These are phyloP conservation scores for Smithsoniella earleae DNA, from an alignment of 163 green algal genomes.

Conservation along the genomic window DNA sequence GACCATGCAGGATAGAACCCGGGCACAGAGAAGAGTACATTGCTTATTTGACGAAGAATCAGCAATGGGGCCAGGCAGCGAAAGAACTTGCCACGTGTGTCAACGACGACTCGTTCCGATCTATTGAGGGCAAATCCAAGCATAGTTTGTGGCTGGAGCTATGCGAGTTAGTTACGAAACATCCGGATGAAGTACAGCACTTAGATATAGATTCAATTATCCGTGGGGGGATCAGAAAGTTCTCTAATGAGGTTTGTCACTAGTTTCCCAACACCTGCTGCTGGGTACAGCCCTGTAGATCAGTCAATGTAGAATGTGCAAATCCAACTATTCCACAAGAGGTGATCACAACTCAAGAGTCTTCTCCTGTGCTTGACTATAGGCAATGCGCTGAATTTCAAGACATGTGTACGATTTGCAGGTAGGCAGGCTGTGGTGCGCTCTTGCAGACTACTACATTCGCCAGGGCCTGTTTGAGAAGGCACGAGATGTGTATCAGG, in stretches of 20 bases:
- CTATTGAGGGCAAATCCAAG: constrained; percentile 83
- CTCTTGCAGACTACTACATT: constrained; percentile 96
- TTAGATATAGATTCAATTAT: constrained; percentile 92
- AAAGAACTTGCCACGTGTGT: constrained; percentile 63
- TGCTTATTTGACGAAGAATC: constrained; percentile 70
- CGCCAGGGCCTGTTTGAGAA: constrained; percentile 84
- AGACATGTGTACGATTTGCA: constrained; percentile 40
- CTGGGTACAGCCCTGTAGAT: background rate
- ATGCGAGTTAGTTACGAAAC: constrained; percentile 90
- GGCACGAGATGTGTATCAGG: constrained; percentile 93
- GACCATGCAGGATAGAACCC: constrained; percentile 71
- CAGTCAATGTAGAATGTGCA: background rate
- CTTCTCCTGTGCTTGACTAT: background rate
- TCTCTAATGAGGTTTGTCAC: constrained; percentile 57
- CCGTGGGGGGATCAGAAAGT: constrained; percentile 78
- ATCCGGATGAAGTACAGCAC: constrained; percentile 59
- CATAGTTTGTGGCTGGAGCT: constrained; percentile 98
- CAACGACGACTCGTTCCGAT: constrained; percentile 84
- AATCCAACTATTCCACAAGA: background rate
- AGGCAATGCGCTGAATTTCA: background rate
- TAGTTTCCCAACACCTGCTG: background rate
- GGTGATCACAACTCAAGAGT: background rate
- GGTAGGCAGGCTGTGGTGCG: constrained; percentile 90
- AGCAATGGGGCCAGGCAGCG: constrained; percentile 68
- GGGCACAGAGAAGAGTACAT: constrained; percentile 93